Evolutionary conservation across 352 stramenopile genomes (phyloP), one percentile per base, ranked within the genome.

Genomic region (Saprolegnia parasitica): DNA sequence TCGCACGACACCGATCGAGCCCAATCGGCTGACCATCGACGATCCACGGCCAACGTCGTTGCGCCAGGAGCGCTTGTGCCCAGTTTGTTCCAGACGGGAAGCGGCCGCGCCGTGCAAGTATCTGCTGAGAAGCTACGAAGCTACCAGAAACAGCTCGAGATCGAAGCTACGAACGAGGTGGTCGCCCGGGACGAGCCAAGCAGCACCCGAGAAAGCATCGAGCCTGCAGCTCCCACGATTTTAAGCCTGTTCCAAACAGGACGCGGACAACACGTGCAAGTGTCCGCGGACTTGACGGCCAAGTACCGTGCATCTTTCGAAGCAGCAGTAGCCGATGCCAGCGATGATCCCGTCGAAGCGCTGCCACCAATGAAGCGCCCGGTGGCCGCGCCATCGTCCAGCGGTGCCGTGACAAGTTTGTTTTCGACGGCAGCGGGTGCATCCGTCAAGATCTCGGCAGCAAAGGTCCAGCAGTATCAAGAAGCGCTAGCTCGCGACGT

Each of bases 1-100:
- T 4, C 42, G 18, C 42, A 2, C 29, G 29, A 35, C 29, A 35
- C 29, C 29, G 29, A 35, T 35, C 29, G 5, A 35, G 29, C 29
- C 29, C 29, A 35, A 35, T 35, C 29, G 29, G 29, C 29, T 35
- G 29, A 35, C 29, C 29, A 35, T 35, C 29, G 29, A 35, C 29
- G 5, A 35, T 35, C 29, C 29, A 35, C 29, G 29, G 29, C 29
- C 29, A 5, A 35, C 29, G 29, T 2, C 29, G 29, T 5, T 2
- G 29, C 29, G 29, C 29, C 29, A 35, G 29, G 29, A 35, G 29
- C 29, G 29, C 29, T 35, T 5, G 42, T 49, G 13, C 3, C 52
- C 15, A 66, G 40, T 39, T 18, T 66, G n/a, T 66, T 66, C 20
- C 24, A 52, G 20, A 52, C 58, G 40, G 58, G 58, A 37, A 66